phyloP scores from a whole-genome alignment of 768 basidiomycete species.

The Phallus indusiatus region DNA sequence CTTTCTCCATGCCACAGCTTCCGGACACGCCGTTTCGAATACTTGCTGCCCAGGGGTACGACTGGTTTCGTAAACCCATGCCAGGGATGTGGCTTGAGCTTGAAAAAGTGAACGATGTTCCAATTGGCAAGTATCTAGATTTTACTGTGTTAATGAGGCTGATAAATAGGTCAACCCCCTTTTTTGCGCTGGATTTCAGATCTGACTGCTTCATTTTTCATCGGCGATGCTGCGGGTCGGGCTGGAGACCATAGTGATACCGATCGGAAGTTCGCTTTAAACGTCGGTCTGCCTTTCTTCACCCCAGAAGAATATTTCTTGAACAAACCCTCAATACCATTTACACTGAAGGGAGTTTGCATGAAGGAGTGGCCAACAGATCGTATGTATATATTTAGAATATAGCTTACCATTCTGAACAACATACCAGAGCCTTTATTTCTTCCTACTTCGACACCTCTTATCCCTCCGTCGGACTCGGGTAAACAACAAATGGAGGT shows the following conservation, averaged over 20 bases:
- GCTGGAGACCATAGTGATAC: conserved; percentile 67
- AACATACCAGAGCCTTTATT: conserved; percentile 34
- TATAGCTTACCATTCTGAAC: neutral
- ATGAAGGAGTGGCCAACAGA: conserved; percentile 35
- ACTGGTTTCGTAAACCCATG: conserved; percentile 79
- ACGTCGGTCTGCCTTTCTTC: conserved; percentile 60
- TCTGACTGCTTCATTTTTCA: conserved; percentile 56
- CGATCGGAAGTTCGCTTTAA: conserved; percentile 80
- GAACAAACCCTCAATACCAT: conserved; percentile 30
- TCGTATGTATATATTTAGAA: conserved; percentile 16
- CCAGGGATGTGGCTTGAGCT: conserved; percentile 79
- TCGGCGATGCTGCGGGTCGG: conserved; percentile 88
- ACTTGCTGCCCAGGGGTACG: conserved; percentile 66
- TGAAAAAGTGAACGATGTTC: conserved; percentile 48
- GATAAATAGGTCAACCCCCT: neutral
- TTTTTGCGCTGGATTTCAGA: conserved; percentile 34
- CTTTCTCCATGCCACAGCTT: conserved; percentile 39
- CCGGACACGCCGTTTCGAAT: conserved; percentile 65
- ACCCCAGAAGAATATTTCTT: conserved; percentile 90
- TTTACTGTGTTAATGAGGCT: neutral
- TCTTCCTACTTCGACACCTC: conserved; percentile 39
- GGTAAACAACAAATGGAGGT: conserved; percentile 18
- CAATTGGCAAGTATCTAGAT: conserved; percentile 45
- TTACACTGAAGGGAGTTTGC: conserved; percentile 60
- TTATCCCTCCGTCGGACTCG: conserved; percentile 28